Percentiles rank a stretch among this genome's conserved stretches.
These are phyloP conservation scores for Vinca minor DNA, from an alignment of 257 asterid species.

Conservation along the genomic window DNA sequence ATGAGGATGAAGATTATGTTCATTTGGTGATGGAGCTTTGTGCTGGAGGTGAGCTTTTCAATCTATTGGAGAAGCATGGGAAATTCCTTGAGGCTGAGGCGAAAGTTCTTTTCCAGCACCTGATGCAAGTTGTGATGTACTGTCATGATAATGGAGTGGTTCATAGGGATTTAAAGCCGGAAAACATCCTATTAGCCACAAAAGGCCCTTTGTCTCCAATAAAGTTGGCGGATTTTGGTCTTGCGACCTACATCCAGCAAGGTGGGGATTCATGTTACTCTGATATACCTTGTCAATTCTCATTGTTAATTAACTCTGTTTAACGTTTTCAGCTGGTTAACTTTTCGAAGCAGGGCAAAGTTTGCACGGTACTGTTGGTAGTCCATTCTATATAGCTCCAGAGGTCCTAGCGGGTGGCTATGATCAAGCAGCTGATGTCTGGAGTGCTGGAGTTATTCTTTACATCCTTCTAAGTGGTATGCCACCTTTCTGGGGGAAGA, in stretches of 20 bases:
- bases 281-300: background rate
- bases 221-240: conserved; percentile 79
- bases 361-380: conserved; percentile 67
- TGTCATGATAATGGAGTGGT: conserved; percentile 75
- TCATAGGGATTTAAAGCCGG: conserved; percentile 78
- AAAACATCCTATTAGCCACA: conserved; percentile 61
- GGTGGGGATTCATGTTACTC: conserved; percentile 23
- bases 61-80: conserved; percentile 65
- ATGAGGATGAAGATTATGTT: conserved; percentile 68
- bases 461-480: conserved; percentile 75
- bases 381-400: conserved; percentile 84
- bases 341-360: conserved; percentile 43
- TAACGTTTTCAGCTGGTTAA: background rate
- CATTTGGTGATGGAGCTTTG: conserved; percentile 89
- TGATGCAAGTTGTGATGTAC: conserved; percentile 61
- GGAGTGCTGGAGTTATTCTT: conserved; percentile 84
- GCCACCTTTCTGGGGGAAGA: conserved; percentile 80
- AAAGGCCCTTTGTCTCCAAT: conserved; percentile 61
- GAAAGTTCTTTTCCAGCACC: conserved; percentile 42
- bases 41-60: conserved; percentile 84
- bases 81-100: conserved; percentile 65
- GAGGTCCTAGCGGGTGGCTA: conserved; percentile 72
- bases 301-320: background rate
- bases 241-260: conserved; percentile 58
- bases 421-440: conserved; percentile 69